Conservation (phyloP, 768 basidiomycete genomes). For the Macrocybe gigantea region DNA sequence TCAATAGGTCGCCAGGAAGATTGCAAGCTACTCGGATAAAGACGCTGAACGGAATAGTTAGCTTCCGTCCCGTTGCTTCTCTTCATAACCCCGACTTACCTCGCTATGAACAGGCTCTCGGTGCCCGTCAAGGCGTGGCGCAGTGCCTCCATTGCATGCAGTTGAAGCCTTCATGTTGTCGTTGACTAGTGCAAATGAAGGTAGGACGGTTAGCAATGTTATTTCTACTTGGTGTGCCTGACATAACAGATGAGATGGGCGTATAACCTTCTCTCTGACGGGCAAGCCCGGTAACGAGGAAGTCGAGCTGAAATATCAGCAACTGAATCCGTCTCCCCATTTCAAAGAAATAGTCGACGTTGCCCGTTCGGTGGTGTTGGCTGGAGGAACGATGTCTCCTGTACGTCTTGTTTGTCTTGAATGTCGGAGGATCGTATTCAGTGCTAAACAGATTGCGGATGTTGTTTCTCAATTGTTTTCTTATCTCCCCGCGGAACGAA, state of each 20-base stretch:
- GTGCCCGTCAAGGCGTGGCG: slow-evolving; percentile 24
- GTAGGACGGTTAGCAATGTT: slow-evolving; percentile 24
- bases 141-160: slow-evolving; percentile 70
- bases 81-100: not conserved
- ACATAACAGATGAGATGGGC: slow-evolving; percentile 50
- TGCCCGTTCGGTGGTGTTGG: slow-evolving; percentile 82
- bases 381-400: slow-evolving; percentile 99
- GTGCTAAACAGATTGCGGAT: slow-evolving; percentile 67
- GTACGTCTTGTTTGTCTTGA: slow-evolving; percentile 34
- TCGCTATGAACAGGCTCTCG: not conserved
- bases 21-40: slow-evolving; percentile 79
- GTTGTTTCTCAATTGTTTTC: slow-evolving; percentile 78
- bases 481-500: slow-evolving; percentile 47
- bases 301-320: slow-evolving; percentile 81
- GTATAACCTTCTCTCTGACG: slow-evolving; percentile 55
- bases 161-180: slow-evolving; percentile 78
- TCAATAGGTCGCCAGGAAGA: slow-evolving; percentile 63
- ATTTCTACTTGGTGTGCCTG: not conserved
- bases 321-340: slow-evolving; percentile 84
- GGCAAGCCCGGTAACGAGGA: slow-evolving; percentile 30
- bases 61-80: slow-evolving; percentile 9
- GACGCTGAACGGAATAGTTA: slow-evolving; percentile 38
- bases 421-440: not conserved
- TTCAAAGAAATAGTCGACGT: slow-evolving; percentile 81
- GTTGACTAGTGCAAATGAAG: slow-evolving; percentile 73